phyloP scores from a whole-genome alignment of 2,329 filamentous ascomycete species.

The Clonostachys byssicola region DNA sequence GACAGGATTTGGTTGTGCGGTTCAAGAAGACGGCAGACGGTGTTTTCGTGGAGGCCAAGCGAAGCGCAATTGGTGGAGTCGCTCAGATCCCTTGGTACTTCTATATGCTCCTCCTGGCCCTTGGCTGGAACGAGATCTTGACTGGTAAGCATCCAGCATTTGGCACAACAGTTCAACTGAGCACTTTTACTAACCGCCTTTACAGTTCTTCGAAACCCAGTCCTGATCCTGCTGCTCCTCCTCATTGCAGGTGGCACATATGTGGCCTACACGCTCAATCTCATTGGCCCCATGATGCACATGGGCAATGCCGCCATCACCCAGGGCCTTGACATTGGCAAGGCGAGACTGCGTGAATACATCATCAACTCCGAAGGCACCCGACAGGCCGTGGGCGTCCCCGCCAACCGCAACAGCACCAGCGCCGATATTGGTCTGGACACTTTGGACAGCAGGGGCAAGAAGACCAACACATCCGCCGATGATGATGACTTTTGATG shows the following conservation, averaged over 20 bases:
- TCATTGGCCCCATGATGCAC: constrained; percentile 92
- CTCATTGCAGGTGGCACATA: constrained; percentile 75
- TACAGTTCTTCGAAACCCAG: constrained; percentile 84
- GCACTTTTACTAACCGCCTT: constrained; percentile 1
- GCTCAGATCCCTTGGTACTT: constrained; percentile 94
- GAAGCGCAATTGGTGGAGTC: constrained; percentile 91
- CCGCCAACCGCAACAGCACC: constrained; percentile 34
- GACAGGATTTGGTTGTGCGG: constrained; percentile 84
- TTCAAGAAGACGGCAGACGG: constrained; percentile 99
- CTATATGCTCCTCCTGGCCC: constrained; percentile 79
- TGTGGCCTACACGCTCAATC: constrained; percentile 87
- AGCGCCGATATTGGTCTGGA: constrained; percentile 53
- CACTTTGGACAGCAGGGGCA: constrained; percentile 56
- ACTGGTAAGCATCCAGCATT: constrained; percentile 60
- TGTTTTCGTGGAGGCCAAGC: constrained; percentile 96
- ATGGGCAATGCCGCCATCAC: constrained; percentile 86
- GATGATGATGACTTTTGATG: constrained; percentile 57
- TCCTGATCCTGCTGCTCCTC: constrained; percentile 87
- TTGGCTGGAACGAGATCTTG: constrained; percentile 98
- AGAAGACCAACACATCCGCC: constrained; percentile 30
- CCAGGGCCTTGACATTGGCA: constrained; percentile 87
- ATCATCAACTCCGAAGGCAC: constrained; percentile 84
- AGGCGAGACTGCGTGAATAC: constrained; percentile 86
- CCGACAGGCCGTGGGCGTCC: constrained; percentile 77
- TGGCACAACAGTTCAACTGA: neutral